Percentiles rank a stretch among this genome's conserved stretches.
Evolutionary conservation across 768 basidiomycete species (phyloP).

Genomic region (Termitomyces sp.): DNA sequence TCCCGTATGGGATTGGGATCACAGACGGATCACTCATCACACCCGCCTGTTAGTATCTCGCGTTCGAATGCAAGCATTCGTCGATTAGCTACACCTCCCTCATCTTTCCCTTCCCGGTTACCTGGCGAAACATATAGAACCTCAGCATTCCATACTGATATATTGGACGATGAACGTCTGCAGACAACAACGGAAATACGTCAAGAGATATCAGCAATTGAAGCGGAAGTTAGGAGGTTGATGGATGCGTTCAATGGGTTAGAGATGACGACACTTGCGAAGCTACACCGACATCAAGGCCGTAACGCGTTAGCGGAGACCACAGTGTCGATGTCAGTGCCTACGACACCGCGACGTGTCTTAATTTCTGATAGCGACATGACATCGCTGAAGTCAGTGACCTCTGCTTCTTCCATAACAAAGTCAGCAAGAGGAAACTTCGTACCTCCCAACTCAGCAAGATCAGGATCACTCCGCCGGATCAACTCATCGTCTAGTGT

Average conservation of each 20-base stretch:
- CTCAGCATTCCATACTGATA: slow-evolving; percentile 31
- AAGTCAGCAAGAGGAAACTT: slow-evolving; percentile 36
- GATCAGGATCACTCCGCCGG: slow-evolving; percentile 40
- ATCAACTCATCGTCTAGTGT: slow-evolving; percentile 62
- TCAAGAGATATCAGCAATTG: slow-evolving; percentile 61
- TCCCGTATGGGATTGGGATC: slow-evolving; percentile 30
- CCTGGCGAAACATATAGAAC: slow-evolving; percentile 31
- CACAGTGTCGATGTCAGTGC: slow-evolving; percentile 26
- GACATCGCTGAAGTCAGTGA: slow-evolving; percentile 48
- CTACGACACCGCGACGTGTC: slow-evolving; percentile 29
- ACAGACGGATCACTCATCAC: slow-evolving; percentile 22
- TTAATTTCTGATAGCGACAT: slow-evolving; percentile 42
- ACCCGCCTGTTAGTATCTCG: slow-evolving; percentile 27
- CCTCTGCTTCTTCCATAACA: slow-evolving; percentile 42
- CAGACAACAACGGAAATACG: slow-evolving; percentile 61
- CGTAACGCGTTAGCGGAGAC: slow-evolving; percentile 11
- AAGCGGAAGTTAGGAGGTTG: slow-evolving; percentile 64
- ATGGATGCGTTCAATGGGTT: slow-evolving; percentile 80
- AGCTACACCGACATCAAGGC: slow-evolving; percentile 32
- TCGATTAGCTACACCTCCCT: slow-evolving; percentile 50
- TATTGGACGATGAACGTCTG: slow-evolving; percentile 52
- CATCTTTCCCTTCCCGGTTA: slow-evolving; percentile 43
- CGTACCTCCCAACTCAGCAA: slow-evolving; percentile 15
- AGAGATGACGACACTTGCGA: slow-evolving; percentile 64
- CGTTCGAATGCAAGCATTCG: slow-evolving; percentile 42